Base-by-base conservation (phyloP, 306 rosid species). In the Acacia melanoxylon region DNA sequence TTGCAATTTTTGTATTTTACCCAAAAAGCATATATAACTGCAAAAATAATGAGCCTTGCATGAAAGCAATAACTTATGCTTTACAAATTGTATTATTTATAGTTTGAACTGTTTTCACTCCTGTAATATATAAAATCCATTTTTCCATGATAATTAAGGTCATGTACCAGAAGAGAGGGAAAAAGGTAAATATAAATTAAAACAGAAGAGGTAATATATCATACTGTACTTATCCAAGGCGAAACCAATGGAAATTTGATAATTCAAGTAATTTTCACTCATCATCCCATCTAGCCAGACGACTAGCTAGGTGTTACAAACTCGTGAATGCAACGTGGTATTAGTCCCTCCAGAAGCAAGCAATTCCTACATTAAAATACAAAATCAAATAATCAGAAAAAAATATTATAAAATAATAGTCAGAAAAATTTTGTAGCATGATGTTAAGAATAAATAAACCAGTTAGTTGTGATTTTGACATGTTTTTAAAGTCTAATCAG, bases 211-310 rank as follows among this genome's bases (percentile, higher is more conserved):
- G n/a, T 4, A 67, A 8, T 35, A 66, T 35, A 45, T 72, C 77
- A 27, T 24, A 72, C 75, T 65, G n/a, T 17, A 72, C 75, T 65
- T 62, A 72, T 69, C n/a, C 61, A 75, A 25, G 51, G 51, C 16
- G n/a, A 77, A 85, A 56, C 33, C 48, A 63, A 54, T 46, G 56
- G 46, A 37, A 52, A 35, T 44, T 22, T 25, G 69, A 11, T 31
- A 20, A 74, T 24, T 80, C 45, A 74, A 48, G 71, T 46, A 75
- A 48, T 27, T 67, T 24, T 82, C 73, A 86, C 96, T 92, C 88
- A 77, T 89, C 90, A 83, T 91, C 93, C 93, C 95, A 89, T 78
- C 92, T 85, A 3, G 93, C 93, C 71, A 91, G 92, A 51, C 73
- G 92, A 76, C 87, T 69, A 59, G 92, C 87, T 67, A 91, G 78